A percentile compares a stretch with the other conserved stretches of the same genome.
phyloP scores from a whole-genome alignment of 345 rosid species.

The Orychophragmus violaceus region DNA sequence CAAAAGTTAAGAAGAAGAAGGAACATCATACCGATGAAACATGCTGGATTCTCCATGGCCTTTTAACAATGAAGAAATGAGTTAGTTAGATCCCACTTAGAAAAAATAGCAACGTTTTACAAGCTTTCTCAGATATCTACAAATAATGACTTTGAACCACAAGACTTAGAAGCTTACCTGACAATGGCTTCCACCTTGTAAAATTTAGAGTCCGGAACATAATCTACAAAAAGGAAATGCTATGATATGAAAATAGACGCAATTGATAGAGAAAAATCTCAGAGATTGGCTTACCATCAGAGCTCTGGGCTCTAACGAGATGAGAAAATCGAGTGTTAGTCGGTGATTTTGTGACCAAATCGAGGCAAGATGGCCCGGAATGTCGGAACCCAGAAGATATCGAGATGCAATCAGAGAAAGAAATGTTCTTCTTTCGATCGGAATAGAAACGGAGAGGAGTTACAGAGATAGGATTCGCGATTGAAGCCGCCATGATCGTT shows the following conservation, averaged over 20 bases:
- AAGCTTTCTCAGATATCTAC: background rate
- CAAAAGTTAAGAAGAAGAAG: background rate
- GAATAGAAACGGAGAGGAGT: slow-evolving; percentile 20
- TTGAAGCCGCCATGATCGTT: slow-evolving; percentile 26
- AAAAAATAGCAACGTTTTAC: background rate
- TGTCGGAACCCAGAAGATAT: slow-evolving; percentile 27
- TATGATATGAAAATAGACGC: background rate
- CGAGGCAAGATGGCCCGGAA: slow-evolving; percentile 24
- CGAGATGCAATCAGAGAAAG: slow-evolving; percentile 30
- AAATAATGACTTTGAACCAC: background rate
- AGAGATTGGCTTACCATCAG: slow-evolving; percentile 39
- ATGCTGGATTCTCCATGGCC: slow-evolving; percentile 80
- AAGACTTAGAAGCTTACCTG: slow-evolving; percentile 32
- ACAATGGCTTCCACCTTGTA: slow-evolving; percentile 88
- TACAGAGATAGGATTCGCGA: slow-evolving; percentile 32
- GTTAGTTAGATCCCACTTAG: background rate
- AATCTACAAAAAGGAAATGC: slow-evolving; percentile 28
- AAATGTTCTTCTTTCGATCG: slow-evolving; percentile 23
- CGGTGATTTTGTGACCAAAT: slow-evolving; percentile 21
- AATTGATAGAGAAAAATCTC: background rate
- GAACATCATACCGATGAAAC: slow-evolving; percentile 71
- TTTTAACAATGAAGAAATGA: slow-evolving; percentile 20
- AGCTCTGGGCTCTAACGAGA: slow-evolving; percentile 46
- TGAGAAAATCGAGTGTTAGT: slow-evolving; percentile 34
- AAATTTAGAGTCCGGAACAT: slow-evolving; percentile 63